Percentiles rank a stretch among this genome's conserved stretches.
Conservation (phyloP, 495 filamentous ascomycete genomes). For the Evernia prunastri region DNA sequence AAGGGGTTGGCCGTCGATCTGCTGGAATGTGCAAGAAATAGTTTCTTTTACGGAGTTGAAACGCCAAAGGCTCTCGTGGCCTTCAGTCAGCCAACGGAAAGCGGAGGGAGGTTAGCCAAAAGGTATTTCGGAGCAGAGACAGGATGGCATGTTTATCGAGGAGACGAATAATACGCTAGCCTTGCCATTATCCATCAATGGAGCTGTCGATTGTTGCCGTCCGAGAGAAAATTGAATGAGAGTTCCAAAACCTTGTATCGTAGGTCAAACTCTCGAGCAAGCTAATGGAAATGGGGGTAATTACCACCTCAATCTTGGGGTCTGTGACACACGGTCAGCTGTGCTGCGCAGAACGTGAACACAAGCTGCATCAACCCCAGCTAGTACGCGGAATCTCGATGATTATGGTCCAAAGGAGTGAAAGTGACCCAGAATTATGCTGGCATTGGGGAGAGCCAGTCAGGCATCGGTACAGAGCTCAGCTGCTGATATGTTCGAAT, state of each 20-base stretch:
- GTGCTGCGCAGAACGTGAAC: neutral
- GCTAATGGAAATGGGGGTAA: too few relatives aligned
- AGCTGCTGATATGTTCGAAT: conserved; percentile 10
- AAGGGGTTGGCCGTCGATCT: conserved; percentile 57
- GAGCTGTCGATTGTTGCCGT: neutral
- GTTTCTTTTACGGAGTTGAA: conserved; percentile 61
- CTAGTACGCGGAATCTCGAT: neutral
- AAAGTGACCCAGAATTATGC: neutral
- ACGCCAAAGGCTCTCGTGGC: conserved; percentile 57
- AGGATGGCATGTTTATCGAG: conserved; percentile 49
- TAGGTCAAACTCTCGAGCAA: too few relatives aligned
- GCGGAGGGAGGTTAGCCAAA: conserved; percentile 55
- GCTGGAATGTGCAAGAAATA: conserved; percentile 54
- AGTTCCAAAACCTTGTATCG: neutral
- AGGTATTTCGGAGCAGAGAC: conserved; percentile 53
- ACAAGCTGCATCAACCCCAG: neutral
- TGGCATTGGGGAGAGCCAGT: conserved; percentile 5
- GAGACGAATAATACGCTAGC: conserved; percentile 6
- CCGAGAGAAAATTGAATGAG: neutral
- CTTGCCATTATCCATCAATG: neutral
- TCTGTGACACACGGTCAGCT: too few relatives aligned
- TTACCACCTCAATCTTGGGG: too few relatives aligned
- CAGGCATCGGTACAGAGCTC: neutral
- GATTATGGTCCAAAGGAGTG: neutral
- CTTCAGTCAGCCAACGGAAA: conserved; percentile 72